Base-by-base conservation (phyloP, 2,329 filamentous ascomycete species). In the Hypoxylon sp. region DNA sequence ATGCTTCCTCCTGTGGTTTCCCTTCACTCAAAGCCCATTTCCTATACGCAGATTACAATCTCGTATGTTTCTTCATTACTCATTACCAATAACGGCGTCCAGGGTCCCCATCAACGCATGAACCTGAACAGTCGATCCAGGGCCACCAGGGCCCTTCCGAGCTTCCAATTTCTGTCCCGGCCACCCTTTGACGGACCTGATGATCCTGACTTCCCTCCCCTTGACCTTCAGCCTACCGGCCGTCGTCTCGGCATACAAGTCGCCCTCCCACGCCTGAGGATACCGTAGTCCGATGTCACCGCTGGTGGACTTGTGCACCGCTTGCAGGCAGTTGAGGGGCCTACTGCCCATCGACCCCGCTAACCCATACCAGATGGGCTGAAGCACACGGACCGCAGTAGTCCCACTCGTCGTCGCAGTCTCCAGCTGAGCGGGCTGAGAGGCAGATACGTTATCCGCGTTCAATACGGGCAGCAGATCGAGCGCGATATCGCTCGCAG, bases 251-350 rank as follows among this genome's bases (percentile, higher is more conserved):
- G 81, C 79, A 8, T 65, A 65, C 32, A 87, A 74, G 19, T 69
- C 67, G 12, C 86, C 86, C 67, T 82, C 81, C 86, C 85, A 88
- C 2, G 79, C 76, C 21, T 70, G 71, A 0, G 86, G 85, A 68
- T 85, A 87, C 14, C 53, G 65, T 21, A 87, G 74, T 12, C 70
- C 71, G 50, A 86, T 69, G 30, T 71, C 51, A 5, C 83, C 84
- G 57, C 82, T 84, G 8, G 83, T 79, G 41, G 81, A 80, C 21
- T 64, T 75, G 74, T 88, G 84, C 5, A 70, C 67, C 2, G 81
- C 79, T 34, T 74, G 69, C 3, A 88, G 74, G 29, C 75, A 73
- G 50, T 75, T 75, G 70, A 72, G 83, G 61, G 25, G 71, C 67
- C 12, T 73, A 68, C 16, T 14, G 5, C 34, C 7, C 14, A 50